phyloP scores from a whole-genome alignment of 257 asterid genomes.

The Gynochthodes officinalis region DNA sequence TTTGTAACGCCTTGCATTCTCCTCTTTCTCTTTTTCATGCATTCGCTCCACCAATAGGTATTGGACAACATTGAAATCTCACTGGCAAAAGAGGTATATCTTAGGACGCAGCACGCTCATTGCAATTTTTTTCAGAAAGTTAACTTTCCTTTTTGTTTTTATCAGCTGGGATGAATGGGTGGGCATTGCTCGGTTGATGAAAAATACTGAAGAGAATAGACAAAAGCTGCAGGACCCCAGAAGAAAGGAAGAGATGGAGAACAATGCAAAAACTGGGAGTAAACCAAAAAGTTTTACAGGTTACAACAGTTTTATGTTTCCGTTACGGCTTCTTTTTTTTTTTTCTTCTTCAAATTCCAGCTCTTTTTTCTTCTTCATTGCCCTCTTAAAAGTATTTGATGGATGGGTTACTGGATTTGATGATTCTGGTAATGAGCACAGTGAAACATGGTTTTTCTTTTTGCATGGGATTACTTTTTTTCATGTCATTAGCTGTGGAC shows the following conservation, averaged over 20 bases:
- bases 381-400: neutral
- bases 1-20: neutral
- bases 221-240: slow-evolving; percentile 46
- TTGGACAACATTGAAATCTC: neutral
- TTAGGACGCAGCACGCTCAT: neutral
- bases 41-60: neutral
- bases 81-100: neutral
- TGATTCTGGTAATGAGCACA: neutral
- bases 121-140: slow-evolving; percentile 3
- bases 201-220: slow-evolving; percentile 55
- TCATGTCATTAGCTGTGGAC: neutral
- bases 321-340: neutral
- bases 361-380: neutral
- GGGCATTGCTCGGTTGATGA: slow-evolving; percentile 46
- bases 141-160: slow-evolving; percentile 19
- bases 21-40: neutral
- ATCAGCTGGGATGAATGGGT: slow-evolving; percentile 94
- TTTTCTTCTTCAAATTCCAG: neutral
- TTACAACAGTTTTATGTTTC: slow-evolving; percentile 18
- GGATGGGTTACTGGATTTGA: neutral
- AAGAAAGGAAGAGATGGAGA: slow-evolving; percentile 36
- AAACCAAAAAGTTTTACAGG: slow-evolving; percentile 47
- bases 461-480: neutral
- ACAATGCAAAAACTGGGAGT: slow-evolving; percentile 39
- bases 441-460: neutral